These are phyloP conservation scores for Coelastrella sp. DNA, from an alignment of 139 green algal species.

Conservation along the genomic window DNA sequence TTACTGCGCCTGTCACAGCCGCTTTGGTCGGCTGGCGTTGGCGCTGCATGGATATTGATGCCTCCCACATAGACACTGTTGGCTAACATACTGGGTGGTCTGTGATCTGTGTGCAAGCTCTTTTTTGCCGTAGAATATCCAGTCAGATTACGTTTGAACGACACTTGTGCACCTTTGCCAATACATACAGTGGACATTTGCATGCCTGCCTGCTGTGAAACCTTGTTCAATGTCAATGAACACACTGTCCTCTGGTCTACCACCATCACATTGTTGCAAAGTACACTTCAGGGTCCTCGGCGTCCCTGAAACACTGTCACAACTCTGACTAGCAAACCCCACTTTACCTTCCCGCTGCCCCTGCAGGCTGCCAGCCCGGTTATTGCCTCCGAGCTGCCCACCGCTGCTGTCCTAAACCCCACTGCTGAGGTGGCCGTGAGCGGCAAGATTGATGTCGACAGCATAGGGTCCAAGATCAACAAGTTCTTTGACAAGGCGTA, in stretches of 20 bases:
- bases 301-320: no score
- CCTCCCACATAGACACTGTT: no score
- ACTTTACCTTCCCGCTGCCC: not conserved
- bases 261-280: not conserved
- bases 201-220: not conserved
- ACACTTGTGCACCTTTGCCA: no score
- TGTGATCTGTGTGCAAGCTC: no score
- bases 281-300: not conserved
- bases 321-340: not conserved
- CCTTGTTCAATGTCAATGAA: not conserved
- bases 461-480: not conserved
- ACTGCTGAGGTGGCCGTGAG: not conserved
- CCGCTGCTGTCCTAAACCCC: not conserved
- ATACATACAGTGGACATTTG: not conserved
- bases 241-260: not conserved
- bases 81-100: no score
- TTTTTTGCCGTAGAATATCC: no score
- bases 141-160: no score
- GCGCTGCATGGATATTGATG: no score
- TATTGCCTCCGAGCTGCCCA: not conserved
- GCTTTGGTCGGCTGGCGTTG: no score
- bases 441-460: not conserved
- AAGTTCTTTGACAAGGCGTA: slow-evolving; percentile 3
- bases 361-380: slow-evolving; percentile 11
- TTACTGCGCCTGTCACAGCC: no score